Evolutionary conservation across 306 rosid species (phyloP), one percentile per base, ranked within the genome.

Genomic region (Bauhinia variegata): DNA sequence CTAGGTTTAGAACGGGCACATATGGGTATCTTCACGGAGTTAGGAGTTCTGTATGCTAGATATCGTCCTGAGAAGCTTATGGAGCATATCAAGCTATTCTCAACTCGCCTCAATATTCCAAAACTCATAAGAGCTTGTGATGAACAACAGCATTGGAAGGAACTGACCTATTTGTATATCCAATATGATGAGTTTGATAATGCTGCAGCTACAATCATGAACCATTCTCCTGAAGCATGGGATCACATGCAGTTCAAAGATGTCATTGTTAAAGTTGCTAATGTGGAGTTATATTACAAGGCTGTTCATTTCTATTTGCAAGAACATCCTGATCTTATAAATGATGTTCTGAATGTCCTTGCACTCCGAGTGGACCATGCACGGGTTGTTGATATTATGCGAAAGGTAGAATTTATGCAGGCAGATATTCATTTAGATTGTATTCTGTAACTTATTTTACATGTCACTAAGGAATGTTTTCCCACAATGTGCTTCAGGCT

Each of bases 161-260:
- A 95, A 73, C 91, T 95, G 33, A 95, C 99, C 75, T 95, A 90
- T 77, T 77, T 95, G 84, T 90, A 95, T 71, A 90, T 95, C 73
- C 99, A 95, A 74, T 90, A 95, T 76, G 99, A 95, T 34, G 99
- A 95, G 81, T 95, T 95, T 38, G 99, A 95, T 72, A 95, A 95
- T 83, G 99, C 97, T 66, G 97, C 99, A 36, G 83, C 99, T 18
- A 95, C 99, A 54, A 95, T 95, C 73, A 95, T 95, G 99, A 95
- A 95, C 83, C 97, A 95, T 73, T 90, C 97, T 48, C 97, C 96
- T 17, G 99, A 95, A 84, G 99, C 99, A 69, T 95, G 99, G 99
- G 99, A 95, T 77, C 99, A 90, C 83, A 90, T 95, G 99, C 99
- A 90, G 68, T 95, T 95, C 71, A 95, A 95, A 78, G 97, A 95